Evolutionary conservation across 2,329 filamentous ascomycete species (phyloP), one percentile per base, ranked within the genome.

Genomic region (Phialophora expanda): DNA sequence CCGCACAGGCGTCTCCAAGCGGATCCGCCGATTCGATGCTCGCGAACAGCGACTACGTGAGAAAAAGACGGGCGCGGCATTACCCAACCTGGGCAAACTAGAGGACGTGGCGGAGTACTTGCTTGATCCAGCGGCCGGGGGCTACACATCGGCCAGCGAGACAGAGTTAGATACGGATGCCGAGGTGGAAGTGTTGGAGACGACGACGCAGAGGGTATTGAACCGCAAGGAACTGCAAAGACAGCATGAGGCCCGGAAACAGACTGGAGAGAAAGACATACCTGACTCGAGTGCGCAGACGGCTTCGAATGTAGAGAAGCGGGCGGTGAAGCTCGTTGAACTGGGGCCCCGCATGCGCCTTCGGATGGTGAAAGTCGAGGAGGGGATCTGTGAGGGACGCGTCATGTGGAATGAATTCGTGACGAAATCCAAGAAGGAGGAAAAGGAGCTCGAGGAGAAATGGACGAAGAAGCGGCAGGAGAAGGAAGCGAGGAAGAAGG

Each of bases 401-500:
- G 86, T 97, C 64, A 91, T 99, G 90, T 99, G 95, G 95, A 95
- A 99, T 78, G 93, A 97, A 76, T 96, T 92, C 75, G 88, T 98
- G 61, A 87, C 89, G 76, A 99, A 99, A 84, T 88, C 87, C 6
- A 87, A 87, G 72, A 85, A 87, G 20, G 93, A 99, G 77, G 81
- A 92, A 64, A 86, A 89, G 75, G 87, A 90, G 69, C 79, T 97
- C 72, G 93, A 98, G 72, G 87, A 89, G 81, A 86, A 87, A 71
- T 98, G 95, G 91, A 89, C 93, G 71, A 81, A 90, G 79, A 86
- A 87, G 74, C 85, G 86, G 64, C 87, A 88, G 73, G 91, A 95
- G 76, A 97, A 96, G 82, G 93, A 93, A 64, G 87, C 87, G 63
- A 84, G 95, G 70, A 90, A 87, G 80, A 89, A 89, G 76, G 85